These are phyloP conservation scores for Auriculariales sp. DNA, from an alignment of 768 basidiomycete genomes.

Conservation along the genomic window DNA sequence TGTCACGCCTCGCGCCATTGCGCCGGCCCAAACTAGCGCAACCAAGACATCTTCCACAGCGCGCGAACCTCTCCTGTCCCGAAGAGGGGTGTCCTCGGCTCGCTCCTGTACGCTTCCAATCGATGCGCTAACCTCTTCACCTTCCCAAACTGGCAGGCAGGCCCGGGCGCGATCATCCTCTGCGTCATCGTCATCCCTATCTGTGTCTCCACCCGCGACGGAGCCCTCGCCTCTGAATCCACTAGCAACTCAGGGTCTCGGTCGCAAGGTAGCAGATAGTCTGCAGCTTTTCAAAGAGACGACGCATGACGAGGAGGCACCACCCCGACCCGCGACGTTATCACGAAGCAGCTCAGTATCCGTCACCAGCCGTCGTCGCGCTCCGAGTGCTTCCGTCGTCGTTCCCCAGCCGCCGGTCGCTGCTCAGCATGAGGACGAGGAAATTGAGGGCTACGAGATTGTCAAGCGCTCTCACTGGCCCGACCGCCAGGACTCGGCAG, in stretches of 20 bases:
- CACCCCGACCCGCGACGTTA: slow-evolving; percentile 13
- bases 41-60: too few relatives aligned
- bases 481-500: slow-evolving; percentile 57
- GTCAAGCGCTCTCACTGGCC: slow-evolving; percentile 80
- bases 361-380: slow-evolving; percentile 1
- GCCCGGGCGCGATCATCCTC: not conserved
- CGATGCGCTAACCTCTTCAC: too few relatives aligned
- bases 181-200: slow-evolving; percentile 5
- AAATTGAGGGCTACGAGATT: slow-evolving; percentile 38
- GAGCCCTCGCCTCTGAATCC: slow-evolving; percentile 3
- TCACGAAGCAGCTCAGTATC: slow-evolving; percentile 10
- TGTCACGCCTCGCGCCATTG: too few relatives aligned
- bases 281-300: slow-evolving; percentile 76
- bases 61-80: too few relatives aligned
- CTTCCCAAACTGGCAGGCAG: too few relatives aligned
- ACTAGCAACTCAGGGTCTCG: slow-evolving; percentile 29
- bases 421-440: slow-evolving; percentile 26
- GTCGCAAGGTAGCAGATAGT: slow-evolving; percentile 72
- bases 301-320: slow-evolving; percentile 5
- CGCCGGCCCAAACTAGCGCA: too few relatives aligned
- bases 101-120: too few relatives aligned
- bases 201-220: slow-evolving; percentile 3
- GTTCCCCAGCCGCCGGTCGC: slow-evolving; percentile 18
- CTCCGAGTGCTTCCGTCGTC: slow-evolving; percentile 16
- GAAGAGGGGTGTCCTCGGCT: too few relatives aligned